Evolutionary conservation across 371 early-diverging fungal genomes (phyloP).

Genomic region (Mucor saturninus): DNA sequence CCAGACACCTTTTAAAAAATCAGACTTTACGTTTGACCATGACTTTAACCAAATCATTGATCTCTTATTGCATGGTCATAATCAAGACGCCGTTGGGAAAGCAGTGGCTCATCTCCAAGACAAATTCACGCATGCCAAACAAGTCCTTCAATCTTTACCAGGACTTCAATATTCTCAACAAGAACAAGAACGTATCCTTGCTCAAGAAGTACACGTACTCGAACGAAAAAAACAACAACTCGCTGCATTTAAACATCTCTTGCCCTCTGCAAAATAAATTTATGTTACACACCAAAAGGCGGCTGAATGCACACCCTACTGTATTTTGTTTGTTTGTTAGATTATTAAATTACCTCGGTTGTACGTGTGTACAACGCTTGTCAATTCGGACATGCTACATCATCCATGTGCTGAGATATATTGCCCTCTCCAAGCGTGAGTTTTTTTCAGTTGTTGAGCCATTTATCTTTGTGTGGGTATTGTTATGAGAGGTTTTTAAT

Average conservation of each 20-base stretch:
- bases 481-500: too few species aligned
- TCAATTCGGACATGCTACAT: too few species aligned
- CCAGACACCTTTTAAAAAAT: conserved; percentile 32
- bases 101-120: conserved; percentile 51
- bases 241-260: conserved; percentile 12
- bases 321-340: too few species aligned
- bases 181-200: conserved; percentile 47
- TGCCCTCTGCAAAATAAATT: too few species aligned
- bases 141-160: conserved; percentile 46
- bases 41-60: conserved; percentile 47
- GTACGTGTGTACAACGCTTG: too few species aligned
- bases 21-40: conserved; percentile 48
- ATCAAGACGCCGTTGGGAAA: conserved; percentile 50
- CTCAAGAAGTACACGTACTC: conserved; percentile 36
- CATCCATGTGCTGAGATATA: too few species aligned
- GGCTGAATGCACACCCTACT: too few species aligned
- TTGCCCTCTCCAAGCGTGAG: too few species aligned
- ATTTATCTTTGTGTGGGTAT: too few species aligned
- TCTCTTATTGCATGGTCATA: conserved; percentile 33
- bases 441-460: too few species aligned
- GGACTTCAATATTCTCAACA: conserved; percentile 53
- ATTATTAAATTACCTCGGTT: too few species aligned
- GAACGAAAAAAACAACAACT: conserved; percentile 41
- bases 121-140: conserved; percentile 43
- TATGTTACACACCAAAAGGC: too few species aligned